Percentiles rank a stretch among this genome's conserved stretches.
Evolutionary conservation across 331 rosid species (phyloP).

Genomic region (Phaseolus coccineus): DNA sequence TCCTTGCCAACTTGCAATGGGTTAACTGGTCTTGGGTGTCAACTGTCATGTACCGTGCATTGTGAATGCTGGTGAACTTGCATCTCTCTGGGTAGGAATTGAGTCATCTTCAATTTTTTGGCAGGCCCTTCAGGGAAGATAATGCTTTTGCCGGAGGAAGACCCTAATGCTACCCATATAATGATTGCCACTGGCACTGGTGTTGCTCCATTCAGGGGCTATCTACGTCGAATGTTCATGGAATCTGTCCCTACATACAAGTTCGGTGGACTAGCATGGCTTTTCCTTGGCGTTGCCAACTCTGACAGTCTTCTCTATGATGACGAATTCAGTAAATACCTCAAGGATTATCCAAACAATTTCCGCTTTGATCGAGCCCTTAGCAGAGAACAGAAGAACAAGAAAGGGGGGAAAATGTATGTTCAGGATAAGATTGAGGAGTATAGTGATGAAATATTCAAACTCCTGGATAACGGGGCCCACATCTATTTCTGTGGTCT

Average conservation of each 20-base stretch:
- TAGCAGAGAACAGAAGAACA: constrained; percentile 91
- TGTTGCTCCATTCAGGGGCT: constrained; percentile 89
- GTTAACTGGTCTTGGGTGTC: not conserved
- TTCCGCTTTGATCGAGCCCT: constrained; percentile 84
- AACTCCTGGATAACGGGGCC: constrained; percentile 84
- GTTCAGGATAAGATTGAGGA: constrained; percentile 99
- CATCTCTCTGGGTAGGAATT: constrained; percentile 21
- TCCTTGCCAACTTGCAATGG: constrained; percentile 14
- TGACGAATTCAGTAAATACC: constrained; percentile 88
- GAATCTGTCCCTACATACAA: constrained; percentile 80
- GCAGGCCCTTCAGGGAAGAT: constrained; percentile 99
- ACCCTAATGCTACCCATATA: constrained; percentile 95
- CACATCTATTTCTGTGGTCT: constrained; percentile 98
- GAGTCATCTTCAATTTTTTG: constrained; percentile 33
- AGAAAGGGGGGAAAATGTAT: constrained; percentile 92
- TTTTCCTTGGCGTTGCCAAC: constrained; percentile 96
- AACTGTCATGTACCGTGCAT: not conserved
- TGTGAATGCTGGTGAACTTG: constrained; percentile 18
- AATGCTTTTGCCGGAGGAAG: constrained; percentile 96
- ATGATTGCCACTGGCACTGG: constrained; percentile 99
- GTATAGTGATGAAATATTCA: constrained; percentile 86
- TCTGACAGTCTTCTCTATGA: constrained; percentile 85
- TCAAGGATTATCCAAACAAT: constrained; percentile 78
- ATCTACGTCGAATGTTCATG: constrained; percentile 98
- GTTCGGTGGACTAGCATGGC: constrained; percentile 95